Conservation (phyloP, 345 rosid genomes). For the Lepidium aucheri region DNA sequence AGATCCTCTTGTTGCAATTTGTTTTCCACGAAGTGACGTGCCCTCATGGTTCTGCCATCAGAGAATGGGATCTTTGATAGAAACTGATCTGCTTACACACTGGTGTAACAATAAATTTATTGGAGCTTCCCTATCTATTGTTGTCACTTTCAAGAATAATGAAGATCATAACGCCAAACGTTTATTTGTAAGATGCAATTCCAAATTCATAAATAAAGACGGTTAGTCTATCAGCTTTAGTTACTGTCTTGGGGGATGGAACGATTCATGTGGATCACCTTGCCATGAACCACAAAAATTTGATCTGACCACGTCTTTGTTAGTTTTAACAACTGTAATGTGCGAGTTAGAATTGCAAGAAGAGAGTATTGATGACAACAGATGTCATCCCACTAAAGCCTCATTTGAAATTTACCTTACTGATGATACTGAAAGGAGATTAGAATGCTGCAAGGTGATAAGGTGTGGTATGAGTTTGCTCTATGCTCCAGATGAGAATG, state of each 20-base stretch:
- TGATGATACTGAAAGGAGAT: conserved; percentile 4
- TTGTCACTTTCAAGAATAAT: conserved; percentile 11
- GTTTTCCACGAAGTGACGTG: too few species aligned
- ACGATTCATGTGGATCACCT: conserved; percentile 24
- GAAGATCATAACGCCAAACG: conserved; percentile 2
- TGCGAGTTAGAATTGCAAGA: neutral
- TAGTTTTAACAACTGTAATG: conserved; percentile 20
- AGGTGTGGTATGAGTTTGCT: conserved; percentile 28
- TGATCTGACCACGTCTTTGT: conserved; percentile 24
- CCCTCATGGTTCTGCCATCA: too few species aligned
- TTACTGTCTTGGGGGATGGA: conserved; percentile 20
- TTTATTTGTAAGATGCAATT: conserved; percentile 20
- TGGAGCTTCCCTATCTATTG: conserved; percentile 8
- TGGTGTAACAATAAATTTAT: conserved; percentile 22
- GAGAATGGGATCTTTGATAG: too few species aligned
- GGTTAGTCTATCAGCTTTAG: conserved; percentile 9
- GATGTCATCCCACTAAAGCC: conserved; percentile 13
- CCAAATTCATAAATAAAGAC: neutral
- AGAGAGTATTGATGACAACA: neutral
- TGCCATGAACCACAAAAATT: conserved; percentile 21
- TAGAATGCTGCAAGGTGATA: conserved; percentile 15
- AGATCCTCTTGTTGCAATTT: too few species aligned
- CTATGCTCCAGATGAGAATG: conserved; percentile 22
- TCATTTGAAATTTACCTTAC: conserved; percentile 14
- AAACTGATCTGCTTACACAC: conserved; percentile 12